phyloP scores from a whole-genome alignment of 2,329 filamentous ascomycete species.

The Stachybotrys chlorohalonatus region DNA sequence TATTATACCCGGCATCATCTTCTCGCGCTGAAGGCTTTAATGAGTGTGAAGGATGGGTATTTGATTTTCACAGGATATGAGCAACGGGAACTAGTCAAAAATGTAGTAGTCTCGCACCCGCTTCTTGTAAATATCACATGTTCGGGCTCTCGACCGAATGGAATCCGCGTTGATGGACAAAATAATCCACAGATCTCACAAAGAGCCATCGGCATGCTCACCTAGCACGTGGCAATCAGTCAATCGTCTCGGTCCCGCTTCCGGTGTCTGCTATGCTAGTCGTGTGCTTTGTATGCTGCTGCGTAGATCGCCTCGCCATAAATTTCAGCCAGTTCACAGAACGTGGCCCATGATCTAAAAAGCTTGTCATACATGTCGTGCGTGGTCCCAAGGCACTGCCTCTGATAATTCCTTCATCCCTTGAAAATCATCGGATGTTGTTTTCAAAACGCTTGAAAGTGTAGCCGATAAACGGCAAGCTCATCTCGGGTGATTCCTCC shows the following conservation, averaged over 20 bases:
- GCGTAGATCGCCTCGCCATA: background rate
- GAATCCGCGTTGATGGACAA: background rate
- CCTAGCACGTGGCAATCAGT: background rate
- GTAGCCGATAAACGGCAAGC: constrained; percentile 61
- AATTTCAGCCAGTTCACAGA: constrained; percentile 10
- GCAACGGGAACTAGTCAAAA: too few relatives aligned
- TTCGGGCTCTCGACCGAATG: too few relatives aligned
- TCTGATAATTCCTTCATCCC: constrained; percentile 1
- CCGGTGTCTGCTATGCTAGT: background rate
- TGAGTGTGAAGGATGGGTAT: too few relatives aligned
- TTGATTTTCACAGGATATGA: too few relatives aligned
- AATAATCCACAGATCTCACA: background rate
- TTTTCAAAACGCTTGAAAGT: constrained; percentile 91
- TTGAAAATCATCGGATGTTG: constrained; percentile 45
- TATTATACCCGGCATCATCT: too few relatives aligned
- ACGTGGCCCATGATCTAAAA: constrained; percentile 3
- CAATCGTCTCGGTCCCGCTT: background rate
- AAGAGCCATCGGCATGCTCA: background rate
- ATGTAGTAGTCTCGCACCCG: too few relatives aligned
- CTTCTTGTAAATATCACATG: too few relatives aligned
- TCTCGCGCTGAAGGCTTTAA: too few relatives aligned
- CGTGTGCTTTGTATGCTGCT: background rate
- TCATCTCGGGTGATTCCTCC: constrained; percentile 87
- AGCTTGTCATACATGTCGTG: background rate
- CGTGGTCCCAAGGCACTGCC: background rate